phyloP scores from a whole-genome alignment of 2,329 filamentous ascomycete species.

The Epichloe amarillans region DNA sequence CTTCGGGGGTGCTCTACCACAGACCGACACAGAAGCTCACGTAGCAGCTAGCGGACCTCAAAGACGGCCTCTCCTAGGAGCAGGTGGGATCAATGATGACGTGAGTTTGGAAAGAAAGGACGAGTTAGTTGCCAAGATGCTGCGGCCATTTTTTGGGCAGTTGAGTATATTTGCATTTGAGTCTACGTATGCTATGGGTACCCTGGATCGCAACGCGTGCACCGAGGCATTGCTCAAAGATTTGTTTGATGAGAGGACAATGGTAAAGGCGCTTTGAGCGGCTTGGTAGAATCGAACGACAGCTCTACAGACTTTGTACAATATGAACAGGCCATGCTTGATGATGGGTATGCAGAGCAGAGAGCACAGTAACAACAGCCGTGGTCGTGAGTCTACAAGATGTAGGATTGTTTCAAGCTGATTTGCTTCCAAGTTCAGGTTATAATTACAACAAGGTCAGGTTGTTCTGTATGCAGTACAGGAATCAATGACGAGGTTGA shows the following conservation, averaged over 20 bases:
- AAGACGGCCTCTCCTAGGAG: slow-evolving; percentile 36
- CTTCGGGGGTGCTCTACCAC: slow-evolving; percentile 18
- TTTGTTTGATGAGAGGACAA: slow-evolving; percentile 65
- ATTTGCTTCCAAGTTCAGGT: too few relatives aligned
- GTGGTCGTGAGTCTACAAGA: too few relatives aligned
- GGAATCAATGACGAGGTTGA: too few relatives aligned
- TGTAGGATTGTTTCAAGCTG: too few relatives aligned
- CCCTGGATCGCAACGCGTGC: slow-evolving; percentile 52
- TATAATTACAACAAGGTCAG: too few relatives aligned
- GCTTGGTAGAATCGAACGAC: too few relatives aligned
- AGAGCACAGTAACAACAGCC: too few relatives aligned
- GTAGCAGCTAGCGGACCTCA: slow-evolving; percentile 22
- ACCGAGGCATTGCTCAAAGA: slow-evolving; percentile 53
- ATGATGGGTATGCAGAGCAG: too few relatives aligned
- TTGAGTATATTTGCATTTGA: slow-evolving; percentile 91
- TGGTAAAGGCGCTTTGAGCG: slow-evolving; percentile 43
- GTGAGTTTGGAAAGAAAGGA: slow-evolving; percentile 46
- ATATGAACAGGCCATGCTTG: too few relatives aligned
- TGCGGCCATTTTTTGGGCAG: slow-evolving; percentile 81
- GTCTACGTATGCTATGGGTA: slow-evolving; percentile 74
- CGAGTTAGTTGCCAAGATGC: slow-evolving; percentile 60
- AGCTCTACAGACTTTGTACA: too few relatives aligned
- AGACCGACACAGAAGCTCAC: slow-evolving; percentile 24
- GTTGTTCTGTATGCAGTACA: too few relatives aligned
- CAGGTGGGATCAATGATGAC: slow-evolving; percentile 41